These are phyloP conservation scores for Sergeia podlipaevii DNA, from an alignment of 208 protist genomes.

Conservation along the genomic window DNA sequence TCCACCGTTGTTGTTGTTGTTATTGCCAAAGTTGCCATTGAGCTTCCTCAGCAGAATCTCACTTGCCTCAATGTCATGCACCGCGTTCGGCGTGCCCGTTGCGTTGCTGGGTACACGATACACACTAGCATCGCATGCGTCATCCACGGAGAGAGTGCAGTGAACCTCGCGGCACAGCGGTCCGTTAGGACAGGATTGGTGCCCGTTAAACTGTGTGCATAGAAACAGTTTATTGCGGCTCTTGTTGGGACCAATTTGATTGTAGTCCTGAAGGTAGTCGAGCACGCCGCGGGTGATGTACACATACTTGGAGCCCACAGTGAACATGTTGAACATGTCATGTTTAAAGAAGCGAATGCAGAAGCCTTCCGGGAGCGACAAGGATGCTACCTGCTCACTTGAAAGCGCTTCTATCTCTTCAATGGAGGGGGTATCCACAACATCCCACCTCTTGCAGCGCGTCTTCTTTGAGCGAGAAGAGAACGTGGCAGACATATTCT, in stretches of 20 bases:
- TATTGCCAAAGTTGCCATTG: constrained; percentile 17
- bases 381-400: constrained; percentile 25
- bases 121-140: constrained; percentile 42
- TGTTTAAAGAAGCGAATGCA: constrained; percentile 71
- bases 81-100: constrained; percentile 45
- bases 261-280: constrained; percentile 79
- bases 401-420: constrained; percentile 42
- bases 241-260: constrained; percentile 74
- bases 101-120: constrained; percentile 69
- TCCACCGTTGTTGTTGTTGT: background rate
- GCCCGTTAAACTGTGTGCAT: constrained; percentile 48
- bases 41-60: constrained; percentile 29
- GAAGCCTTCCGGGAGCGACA: constrained; percentile 46
- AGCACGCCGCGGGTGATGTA: constrained; percentile 61
- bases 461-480: constrained; percentile 33
- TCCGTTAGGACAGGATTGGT: constrained; percentile 46
- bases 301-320: constrained; percentile 46
- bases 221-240: constrained; percentile 68
- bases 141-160: constrained; percentile 41
- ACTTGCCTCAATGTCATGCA: constrained; percentile 15
- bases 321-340: constrained; percentile 73
- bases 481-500: background rate
- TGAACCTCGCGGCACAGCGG: constrained; percentile 75
- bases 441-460: constrained; percentile 56
- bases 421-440: constrained; percentile 45